Conservation (phyloP, 2,329 filamentous ascomycete genomes). For the Arthrobotrys sphaeroides region DNA sequence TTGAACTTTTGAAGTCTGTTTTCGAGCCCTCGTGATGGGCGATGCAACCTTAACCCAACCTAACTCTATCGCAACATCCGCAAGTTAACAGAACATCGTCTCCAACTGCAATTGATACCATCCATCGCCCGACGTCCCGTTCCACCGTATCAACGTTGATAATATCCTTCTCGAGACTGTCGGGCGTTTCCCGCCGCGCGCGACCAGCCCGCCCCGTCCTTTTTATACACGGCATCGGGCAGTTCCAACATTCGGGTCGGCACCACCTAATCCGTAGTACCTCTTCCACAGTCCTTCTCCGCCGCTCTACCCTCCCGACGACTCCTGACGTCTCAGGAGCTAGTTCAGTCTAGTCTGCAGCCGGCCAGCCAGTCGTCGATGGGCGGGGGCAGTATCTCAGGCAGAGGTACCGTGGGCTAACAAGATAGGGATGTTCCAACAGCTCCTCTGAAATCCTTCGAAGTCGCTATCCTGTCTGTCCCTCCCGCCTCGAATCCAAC, state of each 20-base stretch:
- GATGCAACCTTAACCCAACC: no score
- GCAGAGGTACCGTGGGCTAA: constrained; percentile 13
- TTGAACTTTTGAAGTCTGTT: no score
- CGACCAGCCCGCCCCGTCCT: neutral
- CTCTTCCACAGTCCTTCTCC: constrained; percentile 1
- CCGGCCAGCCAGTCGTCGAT: neutral
- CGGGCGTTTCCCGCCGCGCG: constrained; percentile 4
- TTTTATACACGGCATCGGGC: constrained; percentile 5
- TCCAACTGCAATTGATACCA: no score
- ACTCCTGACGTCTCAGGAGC: constrained; percentile 39
- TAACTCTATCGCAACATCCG: no score
- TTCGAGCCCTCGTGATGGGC: no score
- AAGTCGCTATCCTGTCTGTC: constrained; percentile 3
- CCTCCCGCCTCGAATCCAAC: neutral
- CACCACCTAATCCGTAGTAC: constrained; percentile 46
- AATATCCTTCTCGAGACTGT: neutral
- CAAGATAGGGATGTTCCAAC: constrained; percentile 29
- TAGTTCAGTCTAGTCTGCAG: neutral
- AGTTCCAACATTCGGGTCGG: constrained; percentile 31
- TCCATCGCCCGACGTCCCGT: neutral
- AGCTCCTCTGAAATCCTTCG: neutral
- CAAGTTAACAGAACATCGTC: no score
- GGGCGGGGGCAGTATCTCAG: neutral
- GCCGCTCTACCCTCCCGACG: neutral
- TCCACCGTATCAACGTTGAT: no score